phyloP scores from a whole-genome alignment of 2,329 filamentous ascomycete species.

The Arthrobotrys pseudoclavata region DNA sequence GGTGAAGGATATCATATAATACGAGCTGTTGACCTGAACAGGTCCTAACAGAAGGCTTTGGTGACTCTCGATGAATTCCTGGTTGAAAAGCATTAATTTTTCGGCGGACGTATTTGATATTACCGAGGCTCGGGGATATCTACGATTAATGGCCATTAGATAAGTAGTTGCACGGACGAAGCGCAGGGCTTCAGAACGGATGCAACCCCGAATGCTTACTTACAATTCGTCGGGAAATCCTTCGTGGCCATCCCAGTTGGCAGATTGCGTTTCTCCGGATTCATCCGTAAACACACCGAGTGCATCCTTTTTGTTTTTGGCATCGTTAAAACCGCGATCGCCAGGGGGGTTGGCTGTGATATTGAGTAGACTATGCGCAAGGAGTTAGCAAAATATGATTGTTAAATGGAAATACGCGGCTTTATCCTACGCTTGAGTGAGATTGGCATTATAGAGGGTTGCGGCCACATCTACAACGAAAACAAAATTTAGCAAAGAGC shows the following conservation, averaged over 20 bases:
- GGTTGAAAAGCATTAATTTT: conserved; percentile 61
- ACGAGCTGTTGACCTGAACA: conserved; percentile 77
- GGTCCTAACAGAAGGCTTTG: conserved; percentile 82
- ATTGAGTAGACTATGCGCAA: conserved; percentile 39
- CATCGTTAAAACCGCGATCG: conserved; percentile 31
- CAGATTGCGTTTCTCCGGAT: conserved; percentile 42
- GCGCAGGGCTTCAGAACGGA: background rate
- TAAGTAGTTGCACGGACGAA: background rate
- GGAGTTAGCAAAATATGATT: background rate
- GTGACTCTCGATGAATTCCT: conserved; percentile 65
- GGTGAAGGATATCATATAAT: conserved; percentile 84
- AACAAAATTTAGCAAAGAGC: background rate
- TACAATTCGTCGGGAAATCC: conserved; percentile 46
- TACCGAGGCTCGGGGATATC: conserved; percentile 46
- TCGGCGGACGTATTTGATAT: conserved; percentile 38
- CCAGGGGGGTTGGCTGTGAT: conserved; percentile 46
- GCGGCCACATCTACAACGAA: conserved; percentile 43
- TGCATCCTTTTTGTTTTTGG: conserved; percentile 37
- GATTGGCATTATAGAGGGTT: conserved; percentile 54
- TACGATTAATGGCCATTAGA: background rate
- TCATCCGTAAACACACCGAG: conserved; percentile 37
- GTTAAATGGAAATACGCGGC: background rate
- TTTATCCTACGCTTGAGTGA: conserved; percentile 43
- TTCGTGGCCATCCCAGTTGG: conserved; percentile 55
- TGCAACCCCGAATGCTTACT: background rate